These are phyloP conservation scores for Alternaria novae-zelandiae DNA, from an alignment of 2,329 filamentous ascomycete species.

Conservation along the genomic window DNA sequence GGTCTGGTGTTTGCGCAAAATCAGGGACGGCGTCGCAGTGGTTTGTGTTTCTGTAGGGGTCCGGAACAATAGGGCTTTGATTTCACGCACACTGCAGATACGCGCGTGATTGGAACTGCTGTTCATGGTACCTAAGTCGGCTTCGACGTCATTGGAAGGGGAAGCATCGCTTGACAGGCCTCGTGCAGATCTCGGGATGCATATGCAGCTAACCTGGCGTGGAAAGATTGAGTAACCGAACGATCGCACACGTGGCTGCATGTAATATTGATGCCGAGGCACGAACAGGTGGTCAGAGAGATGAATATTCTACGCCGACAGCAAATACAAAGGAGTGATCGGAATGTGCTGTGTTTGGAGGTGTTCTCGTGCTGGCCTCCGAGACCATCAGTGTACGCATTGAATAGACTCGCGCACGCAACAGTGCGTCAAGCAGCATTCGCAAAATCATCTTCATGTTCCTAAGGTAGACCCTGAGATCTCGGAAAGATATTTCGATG, in stretches of 20 bases:
- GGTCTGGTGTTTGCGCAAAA: slow-evolving; percentile 9
- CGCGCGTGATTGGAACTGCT: slow-evolving; percentile 8
- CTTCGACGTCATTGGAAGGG: slow-evolving; percentile 14
- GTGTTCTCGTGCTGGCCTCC: too few relatives aligned
- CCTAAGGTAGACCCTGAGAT: neutral
- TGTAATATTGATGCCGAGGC: slow-evolving; percentile 5
- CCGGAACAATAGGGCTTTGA: neutral
- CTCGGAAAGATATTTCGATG: neutral
- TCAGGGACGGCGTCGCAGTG: neutral
- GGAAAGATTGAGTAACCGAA: slow-evolving; percentile 23
- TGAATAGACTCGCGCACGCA: too few relatives aligned
- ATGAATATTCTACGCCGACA: too few relatives aligned
- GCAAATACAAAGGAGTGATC: too few relatives aligned
- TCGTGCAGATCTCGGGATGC: slow-evolving; percentile 19
- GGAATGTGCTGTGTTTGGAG: too few relatives aligned
- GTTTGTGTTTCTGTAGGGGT: neutral
- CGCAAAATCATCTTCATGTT: neutral
- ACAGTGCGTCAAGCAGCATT: neutral
- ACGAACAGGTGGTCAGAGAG: neutral
- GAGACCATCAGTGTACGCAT: too few relatives aligned
- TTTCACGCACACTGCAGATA: neutral
- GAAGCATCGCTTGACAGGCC: slow-evolving; percentile 13
- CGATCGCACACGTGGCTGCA: slow-evolving; percentile 19
- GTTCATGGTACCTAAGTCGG: neutral
- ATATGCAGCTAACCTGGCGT: slow-evolving; percentile 20